phyloP scores from a whole-genome alignment of 2,329 filamentous ascomycete species.

The Blumeria hordei region DNA sequence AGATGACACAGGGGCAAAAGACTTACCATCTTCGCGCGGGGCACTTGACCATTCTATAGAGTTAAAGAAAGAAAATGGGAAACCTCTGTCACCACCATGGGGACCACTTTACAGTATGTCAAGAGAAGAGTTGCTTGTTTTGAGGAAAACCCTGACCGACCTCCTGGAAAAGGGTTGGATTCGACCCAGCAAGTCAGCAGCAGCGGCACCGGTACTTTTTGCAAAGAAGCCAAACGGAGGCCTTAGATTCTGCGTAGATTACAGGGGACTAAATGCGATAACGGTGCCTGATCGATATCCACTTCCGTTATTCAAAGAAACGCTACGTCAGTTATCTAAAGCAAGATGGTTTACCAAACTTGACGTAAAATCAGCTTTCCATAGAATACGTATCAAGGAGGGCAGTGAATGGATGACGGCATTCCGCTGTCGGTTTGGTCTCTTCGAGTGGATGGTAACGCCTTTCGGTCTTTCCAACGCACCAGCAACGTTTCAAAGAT shows the following conservation, averaged over 20 bases:
- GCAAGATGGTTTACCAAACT: background rate
- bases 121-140: background rate
- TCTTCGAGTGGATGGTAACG: background rate
- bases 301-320: background rate
- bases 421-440: background rate
- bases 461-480: background rate
- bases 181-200: background rate
- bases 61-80: background rate
- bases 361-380: background rate
- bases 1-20: background rate
- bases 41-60: background rate
- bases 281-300: background rate
- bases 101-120: background rate
- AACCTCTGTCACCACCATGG: background rate
- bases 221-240: background rate
- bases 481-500: background rate
- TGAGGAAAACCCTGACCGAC: background rate
- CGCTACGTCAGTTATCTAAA: background rate
- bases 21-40: background rate
- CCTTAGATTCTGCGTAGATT: background rate
- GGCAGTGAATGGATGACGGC: conserved; percentile 1
- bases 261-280: no score
- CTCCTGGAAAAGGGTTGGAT: background rate
- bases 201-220: background rate
- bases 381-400: background rate